Conservation (phyloP, 352 stramenopile genomes). For the Phytophthora colocasiae region DNA sequence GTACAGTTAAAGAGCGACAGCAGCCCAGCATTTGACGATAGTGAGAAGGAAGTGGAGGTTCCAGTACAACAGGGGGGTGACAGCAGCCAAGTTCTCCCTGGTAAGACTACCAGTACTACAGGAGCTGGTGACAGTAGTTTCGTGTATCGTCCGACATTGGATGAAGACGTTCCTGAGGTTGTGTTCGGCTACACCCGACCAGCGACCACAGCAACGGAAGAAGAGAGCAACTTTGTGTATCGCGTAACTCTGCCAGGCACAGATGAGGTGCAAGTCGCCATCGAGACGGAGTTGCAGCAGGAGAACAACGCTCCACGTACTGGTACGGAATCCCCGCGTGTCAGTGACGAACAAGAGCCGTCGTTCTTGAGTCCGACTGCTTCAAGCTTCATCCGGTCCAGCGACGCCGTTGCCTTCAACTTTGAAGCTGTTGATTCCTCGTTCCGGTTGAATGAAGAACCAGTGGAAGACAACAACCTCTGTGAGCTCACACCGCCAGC, state of each 20-base stretch:
- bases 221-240: constrained; percentile 11
- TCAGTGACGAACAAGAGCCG: not conserved
- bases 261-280: not conserved
- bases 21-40: not conserved
- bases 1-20: not conserved
- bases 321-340: not conserved
- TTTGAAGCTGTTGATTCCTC: constrained; percentile 26
- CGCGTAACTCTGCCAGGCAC: constrained; percentile 2
- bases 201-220: not conserved
- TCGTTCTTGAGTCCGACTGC: constrained; percentile 22
- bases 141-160: constrained; percentile 9
- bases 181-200: not conserved
- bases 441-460: constrained; percentile 14
- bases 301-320: not conserved
- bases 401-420: constrained; percentile 11
- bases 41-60: not conserved
- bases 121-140: not conserved
- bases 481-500: constrained; percentile 15
- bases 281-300: not conserved
- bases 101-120: not conserved
- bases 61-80: no score
- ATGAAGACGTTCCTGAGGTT: constrained; percentile 1
- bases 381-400: constrained; percentile 28
- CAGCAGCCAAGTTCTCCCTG: no score
- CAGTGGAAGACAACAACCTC: constrained; percentile 5